Evolutionary conservation across 2,329 filamentous ascomycete species (phyloP), one percentile per base, ranked within the genome.

Genomic region (Didymella exigua): DNA sequence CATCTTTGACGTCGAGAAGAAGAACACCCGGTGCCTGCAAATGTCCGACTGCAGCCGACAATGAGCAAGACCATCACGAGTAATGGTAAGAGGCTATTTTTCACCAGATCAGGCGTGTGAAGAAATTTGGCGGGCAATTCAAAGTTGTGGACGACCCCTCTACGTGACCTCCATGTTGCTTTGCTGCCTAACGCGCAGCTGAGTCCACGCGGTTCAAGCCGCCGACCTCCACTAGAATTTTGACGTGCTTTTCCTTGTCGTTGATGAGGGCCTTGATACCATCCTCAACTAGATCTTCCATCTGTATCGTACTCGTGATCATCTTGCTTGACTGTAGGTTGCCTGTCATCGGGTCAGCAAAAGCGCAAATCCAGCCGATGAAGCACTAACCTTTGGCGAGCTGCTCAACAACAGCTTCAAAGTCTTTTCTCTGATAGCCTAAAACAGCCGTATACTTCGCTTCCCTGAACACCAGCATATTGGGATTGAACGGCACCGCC

Each of bases 181-280:
- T 27, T 5, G 26, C 5, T 27, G 10, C 5, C 21, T 23, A 49
- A 21, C 60, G 58, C 18, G 58, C 29, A 9, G 52, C 61, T 6
- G 55, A 63, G 24, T 62, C 62, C 5, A 59, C 45, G 18, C 56
- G 54, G 18, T 49, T 40, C 61, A 63, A 49, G 0, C 61, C 59
- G 7, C 63, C 65, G 8, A 76, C 59, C 21, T 85, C 79, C 1
- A 88, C 82, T 40, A 88, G 60, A 26, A 88, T 83, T 73, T 88
- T 88, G 24, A 87, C 84, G 62, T 87, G 83, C 48, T 79, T 82
- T 40, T 87, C 83, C 63, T 84, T 86, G 58, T 87, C 80, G 6
- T 82, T 72, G 29, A 86, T 81, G 49, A 88, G 70, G 1, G 82
- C 77, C 51, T 81, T 77, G 59, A 87, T 83, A 0, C 84, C 86